Evolutionary conservation across 2,329 filamentous ascomycete genomes (phyloP).

Genomic region (Fusarium drepaniforme): DNA sequence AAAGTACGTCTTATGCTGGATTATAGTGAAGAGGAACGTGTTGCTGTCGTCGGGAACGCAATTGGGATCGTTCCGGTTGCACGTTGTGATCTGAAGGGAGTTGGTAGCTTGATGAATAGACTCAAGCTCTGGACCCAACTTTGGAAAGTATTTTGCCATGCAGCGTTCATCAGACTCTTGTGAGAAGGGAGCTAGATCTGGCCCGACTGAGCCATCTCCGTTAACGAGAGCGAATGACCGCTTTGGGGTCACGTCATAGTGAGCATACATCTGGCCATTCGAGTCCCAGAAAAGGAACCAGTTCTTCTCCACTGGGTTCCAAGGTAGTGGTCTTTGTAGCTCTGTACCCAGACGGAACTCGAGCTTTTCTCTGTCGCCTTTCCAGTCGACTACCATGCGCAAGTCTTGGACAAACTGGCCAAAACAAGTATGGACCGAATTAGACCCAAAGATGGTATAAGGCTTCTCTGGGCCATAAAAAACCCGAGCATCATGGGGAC

Average conservation of each 20-base stretch:
- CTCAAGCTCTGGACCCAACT: constrained; percentile 50
- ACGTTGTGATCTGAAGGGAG: constrained; percentile 67
- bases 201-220: constrained; percentile 59
- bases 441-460: constrained; percentile 67
- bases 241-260: constrained; percentile 64
- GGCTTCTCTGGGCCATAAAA: constrained; percentile 65
- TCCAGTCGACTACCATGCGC: constrained; percentile 60
- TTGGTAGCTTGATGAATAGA: constrained; percentile 72
- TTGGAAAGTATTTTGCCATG: constrained; percentile 59
- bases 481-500: constrained; percentile 70
- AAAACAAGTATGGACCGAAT: constrained; percentile 66
- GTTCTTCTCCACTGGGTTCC: constrained; percentile 67
- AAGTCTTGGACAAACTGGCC: constrained; percentile 69
- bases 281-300: constrained; percentile 72
- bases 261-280: constrained; percentile 58
- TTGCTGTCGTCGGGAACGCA: constrained; percentile 60
- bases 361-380: constrained; percentile 38
- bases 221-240: constrained; percentile 62
- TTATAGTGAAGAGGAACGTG: constrained; percentile 67
- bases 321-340: constrained; percentile 62
- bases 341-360: constrained; percentile 61
- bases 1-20: constrained; percentile 66
- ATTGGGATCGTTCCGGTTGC: constrained; percentile 57
- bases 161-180: constrained; percentile 58
- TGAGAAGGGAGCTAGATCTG: constrained; percentile 56